These are phyloP conservation scores for Talaromyces stipitatus DNA, from an alignment of 495 filamentous ascomycete genomes.

Conservation along the genomic window DNA sequence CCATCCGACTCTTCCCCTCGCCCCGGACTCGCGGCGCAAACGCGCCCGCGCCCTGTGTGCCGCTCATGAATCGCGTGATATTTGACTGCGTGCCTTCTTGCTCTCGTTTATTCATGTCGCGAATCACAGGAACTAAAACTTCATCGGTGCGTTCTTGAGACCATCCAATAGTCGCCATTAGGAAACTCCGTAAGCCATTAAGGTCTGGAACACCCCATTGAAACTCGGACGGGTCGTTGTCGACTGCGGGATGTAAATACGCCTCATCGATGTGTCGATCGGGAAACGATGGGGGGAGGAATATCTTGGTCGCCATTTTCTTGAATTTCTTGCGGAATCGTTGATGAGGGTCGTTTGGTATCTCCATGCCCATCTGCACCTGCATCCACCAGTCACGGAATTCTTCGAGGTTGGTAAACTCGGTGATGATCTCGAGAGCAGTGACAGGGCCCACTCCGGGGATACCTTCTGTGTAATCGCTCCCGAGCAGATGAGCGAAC, in stretches of 20 bases:
- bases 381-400: constrained; percentile 85
- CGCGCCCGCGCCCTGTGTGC: constrained; percentile 54
- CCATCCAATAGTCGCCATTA: constrained; percentile 96
- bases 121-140: constrained; percentile 86
- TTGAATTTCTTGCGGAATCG: constrained; percentile 79
- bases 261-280: constrained; percentile 66
- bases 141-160: constrained; percentile 84
- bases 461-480: constrained; percentile 90
- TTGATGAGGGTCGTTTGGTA: constrained; percentile 31
- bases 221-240: constrained; percentile 66
- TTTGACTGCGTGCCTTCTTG: constrained; percentile 90
- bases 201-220: constrained; percentile 95
- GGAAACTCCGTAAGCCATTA: constrained; percentile 71
- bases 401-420: constrained; percentile 59
- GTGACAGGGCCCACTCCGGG: constrained; percentile 88
- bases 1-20: constrained; percentile 68
- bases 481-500: constrained; percentile 82
- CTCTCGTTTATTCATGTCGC: constrained; percentile 83
- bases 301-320: constrained; percentile 73
- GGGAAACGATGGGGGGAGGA: constrained; percentile 73
- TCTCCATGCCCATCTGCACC: constrained; percentile 53
- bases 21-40: constrained; percentile 68
- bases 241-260: constrained; percentile 80
- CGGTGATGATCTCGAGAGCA: constrained; percentile 85
- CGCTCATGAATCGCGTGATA: constrained; percentile 82